Evolutionary conservation across 768 basidiomycete species (phyloP).

Genomic region (Serendipita vermifera): DNA sequence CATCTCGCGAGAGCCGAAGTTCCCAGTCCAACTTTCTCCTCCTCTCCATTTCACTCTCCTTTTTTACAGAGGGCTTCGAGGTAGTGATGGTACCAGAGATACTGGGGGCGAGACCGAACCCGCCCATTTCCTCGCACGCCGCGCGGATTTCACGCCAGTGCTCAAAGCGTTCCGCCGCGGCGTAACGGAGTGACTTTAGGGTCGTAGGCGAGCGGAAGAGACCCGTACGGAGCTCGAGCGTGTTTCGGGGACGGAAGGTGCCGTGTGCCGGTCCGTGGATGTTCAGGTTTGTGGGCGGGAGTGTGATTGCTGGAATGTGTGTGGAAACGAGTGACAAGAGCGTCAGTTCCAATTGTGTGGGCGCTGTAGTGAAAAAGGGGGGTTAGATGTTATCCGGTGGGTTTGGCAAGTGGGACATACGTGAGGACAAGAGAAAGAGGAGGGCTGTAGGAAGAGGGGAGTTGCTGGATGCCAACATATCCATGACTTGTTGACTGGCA

Average conservation of each 20-base stretch:
- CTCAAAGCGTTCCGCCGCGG: conserved; percentile 57
- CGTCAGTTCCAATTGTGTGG: background rate
- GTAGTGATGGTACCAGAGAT: background rate
- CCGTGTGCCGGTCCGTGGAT: conserved; percentile 29
- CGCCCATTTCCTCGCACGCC: conserved; percentile 32
- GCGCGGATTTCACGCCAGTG: conserved; percentile 60
- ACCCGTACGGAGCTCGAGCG: conserved; percentile 40
- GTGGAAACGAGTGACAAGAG: background rate
- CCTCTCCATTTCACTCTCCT: background rate
- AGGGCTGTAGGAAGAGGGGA: background rate
- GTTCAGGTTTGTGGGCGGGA: too few species aligned
- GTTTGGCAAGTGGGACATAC: background rate
- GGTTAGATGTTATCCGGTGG: background rate
- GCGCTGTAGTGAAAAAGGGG: background rate
- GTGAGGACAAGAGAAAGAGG: background rate
- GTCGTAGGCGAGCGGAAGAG: conserved; percentile 55
- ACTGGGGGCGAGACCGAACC: background rate
- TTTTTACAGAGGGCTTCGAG: background rate
- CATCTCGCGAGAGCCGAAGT: conserved; percentile 6
- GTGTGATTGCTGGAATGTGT: background rate
- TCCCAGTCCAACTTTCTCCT: background rate
- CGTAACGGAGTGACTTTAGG: conserved; percentile 40
- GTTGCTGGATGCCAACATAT: conserved; percentile 5
- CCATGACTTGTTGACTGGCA: background rate
- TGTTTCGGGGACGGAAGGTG: conserved; percentile 41